Evolutionary conservation across 2,329 filamentous ascomycete genomes (phyloP), one percentile per base, ranked within the genome.

Genomic region (Sporothrix curviconia): DNA sequence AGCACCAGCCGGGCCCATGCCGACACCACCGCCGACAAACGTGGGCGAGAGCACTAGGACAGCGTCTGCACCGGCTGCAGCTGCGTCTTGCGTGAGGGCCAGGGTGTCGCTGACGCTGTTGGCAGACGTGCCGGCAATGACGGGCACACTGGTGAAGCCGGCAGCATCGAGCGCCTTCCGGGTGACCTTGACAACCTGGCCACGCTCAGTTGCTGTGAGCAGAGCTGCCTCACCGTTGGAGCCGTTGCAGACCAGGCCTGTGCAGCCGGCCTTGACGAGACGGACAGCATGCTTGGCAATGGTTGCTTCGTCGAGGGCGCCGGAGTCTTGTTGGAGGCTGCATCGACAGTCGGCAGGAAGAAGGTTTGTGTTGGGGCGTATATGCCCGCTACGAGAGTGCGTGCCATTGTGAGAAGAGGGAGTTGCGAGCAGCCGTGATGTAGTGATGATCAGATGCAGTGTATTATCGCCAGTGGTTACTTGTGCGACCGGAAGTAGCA

Each of bases 171-270:
- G 80, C 17, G 90, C 89, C 67, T 90, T 85, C 56, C 90, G 83
- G 7, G 89, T 92, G 56, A 89, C 87, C 67, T 78, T 78, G 17
- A 87, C 92, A 63, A 94, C 84, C n/a, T n/a, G 37, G 81, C 80
- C 44, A 82, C 71, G 69, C 90, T 90, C 73, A 95, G 90, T 61
- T 85, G 81, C 80, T 54, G 85, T 88, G 65, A 91, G 84, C 74
- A 95, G 89, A 57, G 90, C 86, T 25, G 90, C 90, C 75, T 95
- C 90, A 59, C 90, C 90, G 71, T 95, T 95, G 64, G 89, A 94
- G 60, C 90, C 90, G 85, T 92, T 90, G 64, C 86, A 87, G 44
- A 94, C 88, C 28, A 95, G 79, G 32, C 90, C 90, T 49, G 85
- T 87, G 12, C 95, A 82, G 11, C 90, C 90, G 57, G 83, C 87